Evolutionary conservation across 106 monocot species (phyloP).

Genomic region (Allium cepa): DNA sequence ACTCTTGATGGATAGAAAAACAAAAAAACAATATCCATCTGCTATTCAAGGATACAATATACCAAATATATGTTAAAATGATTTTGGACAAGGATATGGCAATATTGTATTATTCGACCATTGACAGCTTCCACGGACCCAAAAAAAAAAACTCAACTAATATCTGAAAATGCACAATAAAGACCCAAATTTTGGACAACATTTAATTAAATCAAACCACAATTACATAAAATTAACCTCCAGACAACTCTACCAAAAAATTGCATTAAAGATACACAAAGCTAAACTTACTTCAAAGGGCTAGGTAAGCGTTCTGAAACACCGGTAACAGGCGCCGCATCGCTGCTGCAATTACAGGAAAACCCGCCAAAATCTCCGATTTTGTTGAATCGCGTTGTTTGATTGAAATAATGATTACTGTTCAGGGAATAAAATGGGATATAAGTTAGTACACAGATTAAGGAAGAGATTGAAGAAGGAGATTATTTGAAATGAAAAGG

Average conservation of each 20-base stretch:
- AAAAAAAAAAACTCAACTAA: not conserved
- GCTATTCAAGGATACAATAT: not conserved
- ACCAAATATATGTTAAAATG: not conserved
- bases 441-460: not conserved
- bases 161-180: not conserved
- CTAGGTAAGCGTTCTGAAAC: not conserved
- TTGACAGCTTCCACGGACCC: not conserved
- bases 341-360: not conserved
- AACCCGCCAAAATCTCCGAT: not conserved
- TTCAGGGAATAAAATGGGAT: not conserved
- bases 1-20: not conserved
- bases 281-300: conserved; percentile 6
- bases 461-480: not conserved
- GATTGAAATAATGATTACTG: not conserved
- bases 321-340: too few relatives aligned
- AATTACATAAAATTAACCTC: not conserved
- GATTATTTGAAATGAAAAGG: not conserved
- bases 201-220: not conserved
- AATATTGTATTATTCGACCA: not conserved
- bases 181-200: not conserved
- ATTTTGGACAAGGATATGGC: not conserved
- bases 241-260: not conserved
- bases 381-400: not conserved
- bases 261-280: not conserved
- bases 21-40: not conserved